Conservation (phyloP, 2,329 filamentous ascomycete species). For the Malbranchea zuffiana region DNA sequence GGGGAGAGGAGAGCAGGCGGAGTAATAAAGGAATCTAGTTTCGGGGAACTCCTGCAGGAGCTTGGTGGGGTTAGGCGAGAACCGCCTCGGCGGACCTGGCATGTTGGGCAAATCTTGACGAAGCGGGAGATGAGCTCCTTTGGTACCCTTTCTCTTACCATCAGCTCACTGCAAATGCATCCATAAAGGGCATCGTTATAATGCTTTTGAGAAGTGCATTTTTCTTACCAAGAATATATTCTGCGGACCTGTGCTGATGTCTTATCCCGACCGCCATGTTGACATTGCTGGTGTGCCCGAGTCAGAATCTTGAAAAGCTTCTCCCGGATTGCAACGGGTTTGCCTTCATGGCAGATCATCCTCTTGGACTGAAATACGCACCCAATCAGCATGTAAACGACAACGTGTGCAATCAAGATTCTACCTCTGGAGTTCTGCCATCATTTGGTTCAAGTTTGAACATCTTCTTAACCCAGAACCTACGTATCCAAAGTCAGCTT, state of each 20-base stretch:
- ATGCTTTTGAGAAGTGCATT: not conserved
- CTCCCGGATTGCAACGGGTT: conserved; percentile 43
- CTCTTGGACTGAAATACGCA: conserved; percentile 24
- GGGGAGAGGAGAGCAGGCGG: conserved; percentile 30
- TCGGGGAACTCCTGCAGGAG: conserved; percentile 31
- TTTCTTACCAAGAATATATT: conserved; percentile 40
- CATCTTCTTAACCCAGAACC: conserved; percentile 46
- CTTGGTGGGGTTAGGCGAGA: conserved; percentile 32
- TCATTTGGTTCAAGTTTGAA: conserved; percentile 37
- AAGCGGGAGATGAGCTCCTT: conserved; percentile 44
- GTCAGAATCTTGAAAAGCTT: conserved; percentile 43
- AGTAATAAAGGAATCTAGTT: conserved; percentile 22
- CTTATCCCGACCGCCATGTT: conserved; percentile 43
- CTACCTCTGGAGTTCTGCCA: conserved; percentile 29
- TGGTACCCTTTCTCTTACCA: conserved; percentile 33
- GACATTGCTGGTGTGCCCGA: conserved; percentile 40
- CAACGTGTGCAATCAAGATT: conserved; percentile 6
- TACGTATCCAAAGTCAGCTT: conserved; percentile 15
- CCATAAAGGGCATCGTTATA: too few relatives aligned
- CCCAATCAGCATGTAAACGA: not conserved
- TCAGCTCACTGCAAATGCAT: too few relatives aligned
- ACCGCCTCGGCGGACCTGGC: conserved; percentile 37
- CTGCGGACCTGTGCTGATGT: conserved; percentile 42
- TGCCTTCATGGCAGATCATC: conserved; percentile 41
- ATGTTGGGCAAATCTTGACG: conserved; percentile 42